Evolutionary conservation across 345 rosid genomes (phyloP).

Genomic region (Aquilaria malaccensis): DNA sequence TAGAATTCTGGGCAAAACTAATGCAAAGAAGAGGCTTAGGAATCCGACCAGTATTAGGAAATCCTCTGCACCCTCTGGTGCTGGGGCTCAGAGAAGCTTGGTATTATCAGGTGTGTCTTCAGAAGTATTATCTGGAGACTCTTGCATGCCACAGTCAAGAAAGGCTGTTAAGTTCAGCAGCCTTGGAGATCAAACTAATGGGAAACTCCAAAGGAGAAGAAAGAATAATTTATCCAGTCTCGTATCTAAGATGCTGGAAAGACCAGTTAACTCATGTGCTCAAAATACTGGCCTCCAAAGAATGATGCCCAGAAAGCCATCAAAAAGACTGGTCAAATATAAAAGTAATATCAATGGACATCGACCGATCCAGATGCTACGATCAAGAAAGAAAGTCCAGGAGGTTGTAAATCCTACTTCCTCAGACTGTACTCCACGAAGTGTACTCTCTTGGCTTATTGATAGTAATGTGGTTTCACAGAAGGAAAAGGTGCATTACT

Average conservation of each 20-base stretch:
- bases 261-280: conserved; percentile 12
- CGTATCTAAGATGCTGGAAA: conserved; percentile 9
- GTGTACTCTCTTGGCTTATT: conserved; percentile 66
- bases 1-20: conserved; percentile 6
- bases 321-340: not conserved
- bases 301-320: conserved; percentile 8
- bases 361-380: conserved; percentile 17
- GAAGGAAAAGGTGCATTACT: conserved; percentile 46
- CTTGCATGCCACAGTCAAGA: not conserved
- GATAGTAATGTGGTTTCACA: conserved; percentile 52
- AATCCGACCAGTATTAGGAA: conserved; percentile 8
- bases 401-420: conserved; percentile 24
- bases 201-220: conserved; percentile 19
- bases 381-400: conserved; percentile 49
- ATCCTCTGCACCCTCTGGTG: conserved; percentile 2
- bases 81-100: conserved; percentile 7
- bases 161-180: not conserved
- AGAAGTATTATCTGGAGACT: not conserved
- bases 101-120: conserved; percentile 3
- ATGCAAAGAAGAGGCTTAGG: conserved; percentile 8
- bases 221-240: conserved; percentile 11
- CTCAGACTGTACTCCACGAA: conserved; percentile 35
- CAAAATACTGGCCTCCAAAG: conserved; percentile 6
- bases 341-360: conserved; percentile 9
- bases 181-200: conserved; percentile 12